Percentiles rank a stretch among this genome's conserved stretches.
Evolutionary conservation across 202 grass and related monocot species (phyloP).

Genomic region (Zoysia matrella): DNA sequence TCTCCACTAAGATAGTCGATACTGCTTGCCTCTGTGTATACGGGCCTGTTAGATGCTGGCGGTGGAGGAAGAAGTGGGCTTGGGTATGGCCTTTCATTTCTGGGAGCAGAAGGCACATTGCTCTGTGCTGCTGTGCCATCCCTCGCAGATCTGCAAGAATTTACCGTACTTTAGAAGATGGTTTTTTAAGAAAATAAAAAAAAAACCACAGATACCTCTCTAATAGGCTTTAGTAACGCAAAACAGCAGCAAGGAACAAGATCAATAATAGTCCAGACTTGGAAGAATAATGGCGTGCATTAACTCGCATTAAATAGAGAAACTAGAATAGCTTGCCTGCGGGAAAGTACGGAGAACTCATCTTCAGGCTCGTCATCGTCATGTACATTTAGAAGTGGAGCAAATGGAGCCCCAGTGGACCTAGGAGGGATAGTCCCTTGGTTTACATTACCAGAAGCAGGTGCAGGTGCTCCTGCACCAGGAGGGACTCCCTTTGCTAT

Average conservation of each 20-base stretch:
- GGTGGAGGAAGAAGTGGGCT: slow-evolving; percentile 69
- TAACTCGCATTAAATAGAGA: slow-evolving; percentile 4
- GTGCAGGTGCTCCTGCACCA: slow-evolving; percentile 32
- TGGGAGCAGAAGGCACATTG: slow-evolving; percentile 42
- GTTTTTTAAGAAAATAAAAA: background rate
- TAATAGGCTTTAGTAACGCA: background rate
- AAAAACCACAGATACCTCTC: no score
- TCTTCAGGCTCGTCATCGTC: slow-evolving; percentile 94
- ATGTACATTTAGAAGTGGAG: slow-evolving; percentile 86
- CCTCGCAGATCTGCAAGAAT: slow-evolving; percentile 68
- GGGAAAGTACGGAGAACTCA: slow-evolving; percentile 84
- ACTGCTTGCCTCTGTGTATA: slow-evolving; percentile 53
- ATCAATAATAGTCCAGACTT: slow-evolving; percentile 17
- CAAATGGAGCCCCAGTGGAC: slow-evolving; percentile 54
- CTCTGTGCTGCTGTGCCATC: slow-evolving; percentile 49
- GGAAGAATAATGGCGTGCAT: slow-evolving; percentile 14
- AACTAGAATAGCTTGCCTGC: slow-evolving; percentile 57
- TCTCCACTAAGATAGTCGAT: slow-evolving; percentile 75
- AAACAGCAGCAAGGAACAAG: background rate
- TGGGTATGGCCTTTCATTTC: slow-evolving; percentile 52
- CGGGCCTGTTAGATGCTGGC: slow-evolving; percentile 59
- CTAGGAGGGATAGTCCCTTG: slow-evolving; percentile 47
- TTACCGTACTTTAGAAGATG: slow-evolving; percentile 24
- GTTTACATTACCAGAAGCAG: slow-evolving; percentile 45
- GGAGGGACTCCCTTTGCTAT: slow-evolving; percentile 67